These are phyloP conservation scores for Phytophthora boehmeriae DNA, from an alignment of 352 stramenopile genomes.

Conservation along the genomic window DNA sequence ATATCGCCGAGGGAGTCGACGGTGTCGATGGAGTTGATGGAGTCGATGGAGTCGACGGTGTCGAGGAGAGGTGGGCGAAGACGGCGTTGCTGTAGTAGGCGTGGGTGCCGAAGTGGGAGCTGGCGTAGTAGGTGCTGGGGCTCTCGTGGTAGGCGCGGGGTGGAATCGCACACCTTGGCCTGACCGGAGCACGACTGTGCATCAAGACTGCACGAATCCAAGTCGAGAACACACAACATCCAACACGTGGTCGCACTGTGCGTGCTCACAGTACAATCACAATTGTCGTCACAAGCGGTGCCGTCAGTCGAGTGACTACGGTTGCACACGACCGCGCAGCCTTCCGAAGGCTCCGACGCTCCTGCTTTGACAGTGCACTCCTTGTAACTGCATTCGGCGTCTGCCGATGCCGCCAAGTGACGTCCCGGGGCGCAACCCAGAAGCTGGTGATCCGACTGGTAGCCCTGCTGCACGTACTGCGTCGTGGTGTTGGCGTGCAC, in stretches of 20 bases:
- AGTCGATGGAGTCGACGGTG: constrained; percentile 1
- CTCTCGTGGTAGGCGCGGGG: constrained; percentile 8
- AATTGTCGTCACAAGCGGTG: constrained; percentile 25
- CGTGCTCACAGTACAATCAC: constrained; percentile 29
- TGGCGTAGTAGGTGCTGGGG: constrained; percentile 9
- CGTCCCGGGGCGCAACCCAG: constrained; percentile 41
- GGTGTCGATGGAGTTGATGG: constrained; percentile 4
- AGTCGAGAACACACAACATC: constrained; percentile 60
- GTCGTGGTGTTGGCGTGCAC: constrained; percentile 41
- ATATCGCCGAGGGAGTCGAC: no score
- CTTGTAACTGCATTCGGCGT: constrained; percentile 35
- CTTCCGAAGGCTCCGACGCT: constrained; percentile 27
- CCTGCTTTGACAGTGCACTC: constrained; percentile 37
- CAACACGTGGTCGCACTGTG: constrained; percentile 46
- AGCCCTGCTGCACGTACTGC: constrained; percentile 31
- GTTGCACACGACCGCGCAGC: constrained; percentile 48
- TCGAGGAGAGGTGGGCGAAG: constrained; percentile 6
- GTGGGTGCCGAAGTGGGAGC: constrained; percentile 19
- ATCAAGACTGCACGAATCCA: constrained; percentile 35
- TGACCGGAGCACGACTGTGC: constrained; percentile 50
- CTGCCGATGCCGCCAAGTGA: constrained; percentile 37
- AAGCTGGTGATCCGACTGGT: constrained; percentile 28
- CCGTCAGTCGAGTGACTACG: constrained; percentile 35
- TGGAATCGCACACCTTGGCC: constrained; percentile 33
- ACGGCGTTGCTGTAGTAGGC: constrained; percentile 6